Evolutionary conservation across 768 basidiomycete species (phyloP), one percentile per base, ranked within the genome.

Genomic region (Leccinellum luteum): DNA sequence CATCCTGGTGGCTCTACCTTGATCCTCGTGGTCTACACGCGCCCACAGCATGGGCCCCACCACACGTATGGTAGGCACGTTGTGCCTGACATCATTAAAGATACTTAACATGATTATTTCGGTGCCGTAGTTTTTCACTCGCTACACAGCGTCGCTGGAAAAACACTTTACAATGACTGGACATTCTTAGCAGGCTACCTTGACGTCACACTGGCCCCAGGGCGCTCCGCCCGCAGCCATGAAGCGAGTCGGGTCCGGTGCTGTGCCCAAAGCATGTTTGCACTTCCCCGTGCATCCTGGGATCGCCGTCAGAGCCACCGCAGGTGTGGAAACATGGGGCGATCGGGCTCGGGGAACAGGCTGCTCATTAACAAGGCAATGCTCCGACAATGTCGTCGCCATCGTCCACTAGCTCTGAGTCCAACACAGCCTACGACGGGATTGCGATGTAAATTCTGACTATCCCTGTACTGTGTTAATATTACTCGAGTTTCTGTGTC

Each of bases 181-280:
- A 13, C 43, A 31, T 31, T 10, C 10, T 41, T 19, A 41, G 19
- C 38, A 19, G 38, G 5, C 10, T 19, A 23, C 28, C 17, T 17
- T 56, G 23, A 34, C 30, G 41, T 12, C 41, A 43, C 41, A 43
- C 5, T n/a, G n/a, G n/a, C n/a, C 3, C 41, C 12, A n/a, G 38
- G 41, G n/a, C 41, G 19, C 41, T n/a, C 47, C 8, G 23, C 38
- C 31, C 31, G 19, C 45, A 41, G 38, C 43, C 32, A n/a, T n/a
- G 54, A 67, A 52, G 64, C 12, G 63, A 51, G 51, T 67, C 64
- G 65, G 63, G 28, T 28, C 57, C 57, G 63, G 38, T 47, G 38
- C 50, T 45, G 23, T 52, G 54, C 44, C 47, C 23, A 56, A 41
- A 41, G 54, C 59, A 57, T 53, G 54, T 48, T 30, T 44, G 17